These are phyloP conservation scores for Zymoseptoria passerinii DNA, from an alignment of 2,329 filamentous ascomycete species.

Conservation along the genomic window DNA sequence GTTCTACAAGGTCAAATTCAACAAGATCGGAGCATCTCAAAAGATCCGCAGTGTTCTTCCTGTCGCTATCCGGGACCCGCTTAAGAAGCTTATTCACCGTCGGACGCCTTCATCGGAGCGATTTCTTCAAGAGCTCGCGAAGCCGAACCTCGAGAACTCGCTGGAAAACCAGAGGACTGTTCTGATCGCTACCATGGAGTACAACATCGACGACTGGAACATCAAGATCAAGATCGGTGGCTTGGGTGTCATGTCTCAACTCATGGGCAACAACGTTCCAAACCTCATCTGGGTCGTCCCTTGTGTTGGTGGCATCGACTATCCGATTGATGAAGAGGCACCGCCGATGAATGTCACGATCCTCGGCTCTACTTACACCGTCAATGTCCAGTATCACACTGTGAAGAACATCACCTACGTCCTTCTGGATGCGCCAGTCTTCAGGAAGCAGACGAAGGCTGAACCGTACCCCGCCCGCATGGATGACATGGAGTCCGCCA, in stretches of 20 bases:
- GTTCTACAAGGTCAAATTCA: slow-evolving; percentile 56
- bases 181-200: slow-evolving; percentile 63
- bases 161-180: slow-evolving; percentile 27
- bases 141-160: slow-evolving; percentile 29
- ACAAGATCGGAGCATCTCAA: slow-evolving; percentile 39
- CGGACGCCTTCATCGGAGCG: neutral
- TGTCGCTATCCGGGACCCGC: neutral
- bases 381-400: slow-evolving; percentile 54
- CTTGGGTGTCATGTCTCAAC: slow-evolving; percentile 58
- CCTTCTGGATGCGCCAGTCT: slow-evolving; percentile 56
- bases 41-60: slow-evolving; percentile 17
- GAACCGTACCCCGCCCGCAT: slow-evolving; percentile 58
- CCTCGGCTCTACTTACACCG: slow-evolving; percentile 49
- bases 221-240: slow-evolving; percentile 65
- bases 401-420: slow-evolving; percentile 59
- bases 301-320: slow-evolving; percentile 52
- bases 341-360: slow-evolving; percentile 55
- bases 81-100: slow-evolving; percentile 3
- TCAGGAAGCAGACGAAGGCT: slow-evolving; percentile 52
- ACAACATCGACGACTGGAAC: slow-evolving; percentile 60
- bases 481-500: slow-evolving; percentile 57
- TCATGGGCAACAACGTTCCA: slow-evolving; percentile 58
- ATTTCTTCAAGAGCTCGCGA: slow-evolving; percentile 12
- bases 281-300: slow-evolving; percentile 49
- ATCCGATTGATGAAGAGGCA: slow-evolving; percentile 48